Percentiles rank a stretch among this genome's conserved stretches.
Conservation (phyloP, 2,329 filamentous ascomycete genomes). For the Sarocladium oryzae region DNA sequence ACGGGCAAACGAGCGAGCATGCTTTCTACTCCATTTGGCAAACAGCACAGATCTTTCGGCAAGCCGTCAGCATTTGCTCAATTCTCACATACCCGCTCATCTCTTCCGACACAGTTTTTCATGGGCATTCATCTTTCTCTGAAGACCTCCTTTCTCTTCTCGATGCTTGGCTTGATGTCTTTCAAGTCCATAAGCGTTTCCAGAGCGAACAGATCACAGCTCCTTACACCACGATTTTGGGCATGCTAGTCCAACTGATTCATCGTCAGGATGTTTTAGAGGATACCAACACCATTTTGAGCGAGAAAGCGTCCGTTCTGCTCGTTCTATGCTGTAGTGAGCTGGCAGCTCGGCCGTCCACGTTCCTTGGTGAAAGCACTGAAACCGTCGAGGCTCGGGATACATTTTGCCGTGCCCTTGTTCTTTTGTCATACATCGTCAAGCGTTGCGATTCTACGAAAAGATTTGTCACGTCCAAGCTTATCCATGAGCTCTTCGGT, state of each 20-base stretch:
- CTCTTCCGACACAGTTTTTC: slow-evolving; percentile 25
- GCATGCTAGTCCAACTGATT: neutral
- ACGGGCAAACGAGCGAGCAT: slow-evolving; percentile 18
- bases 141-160: slow-evolving; percentile 43
- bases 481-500: neutral
- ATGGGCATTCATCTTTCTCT: slow-evolving; percentile 26
- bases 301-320: slow-evolving; percentile 30
- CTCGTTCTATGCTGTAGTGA: slow-evolving; percentile 38
- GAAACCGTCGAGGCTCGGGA: slow-evolving; percentile 18
- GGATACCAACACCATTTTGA: slow-evolving; percentile 15
- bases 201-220: slow-evolving; percentile 19
- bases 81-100: slow-evolving; percentile 36
- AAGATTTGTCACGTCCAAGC: neutral
- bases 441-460: neutral
- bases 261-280: slow-evolving; percentile 3
- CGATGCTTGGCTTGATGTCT: slow-evolving; percentile 39
- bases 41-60: slow-evolving; percentile 38
- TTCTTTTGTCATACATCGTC: neutral
- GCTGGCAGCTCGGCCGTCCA: slow-evolving; percentile 25
- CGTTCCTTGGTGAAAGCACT: slow-evolving; percentile 19
- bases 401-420: neutral
- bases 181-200: slow-evolving; percentile 33
- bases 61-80: slow-evolving; percentile 37
- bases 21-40: slow-evolving; percentile 34
- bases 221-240: slow-evolving; percentile 17